Base-by-base conservation (phyloP, 2,329 filamentous ascomycete genomes). In the Geosmithia putterillii region DNA sequence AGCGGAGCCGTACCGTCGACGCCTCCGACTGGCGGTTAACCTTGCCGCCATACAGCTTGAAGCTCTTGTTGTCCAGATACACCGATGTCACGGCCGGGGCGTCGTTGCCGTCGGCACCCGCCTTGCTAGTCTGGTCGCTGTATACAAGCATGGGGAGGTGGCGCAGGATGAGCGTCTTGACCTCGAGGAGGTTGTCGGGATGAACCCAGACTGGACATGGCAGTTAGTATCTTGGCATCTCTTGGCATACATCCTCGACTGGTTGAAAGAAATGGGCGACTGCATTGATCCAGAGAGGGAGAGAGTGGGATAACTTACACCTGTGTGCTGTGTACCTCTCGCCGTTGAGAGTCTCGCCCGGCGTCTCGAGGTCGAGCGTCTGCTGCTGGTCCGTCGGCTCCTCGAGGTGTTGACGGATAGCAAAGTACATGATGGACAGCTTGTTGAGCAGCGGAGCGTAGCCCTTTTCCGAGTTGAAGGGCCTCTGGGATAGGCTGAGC, bases 401-500 rank as follows among this genome's bases (percentile, higher is more conserved):
- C 47, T 90, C 83, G 20, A 94, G 70, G 49, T 86, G 81, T 63
- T 95, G 86, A 44, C 88, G 82, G 47, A 94, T 83, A 59, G 92
- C 94, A 52, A 86, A 94, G 68, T 95, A 96, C 83, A 96, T 92
- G 52, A 90, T 80, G 23, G 89, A 95, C 48, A 98, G 73, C 56
- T 86, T 83, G 67, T 89, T 94, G 40, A 96, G 74, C 51, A 98
- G 68, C 9, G 90, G 87, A 46, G 86, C 83, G 65, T 95, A 95
- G 53, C 86, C 86, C 51, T 72, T 66, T 61, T 96, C 92, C 46
- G 86, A 90, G 66, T 96, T 95, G 72, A 98, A 94, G 12, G 90
- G 88, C 47, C 89, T 73, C 50, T 87, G 79, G n/a, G 86, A 79
- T 54, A 98, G 67, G 54, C 86, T 84, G 54, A 95, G 83, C 65